Conservation (phyloP, 208 protist genomes). For the Acanthamoeba royreba region DNA sequence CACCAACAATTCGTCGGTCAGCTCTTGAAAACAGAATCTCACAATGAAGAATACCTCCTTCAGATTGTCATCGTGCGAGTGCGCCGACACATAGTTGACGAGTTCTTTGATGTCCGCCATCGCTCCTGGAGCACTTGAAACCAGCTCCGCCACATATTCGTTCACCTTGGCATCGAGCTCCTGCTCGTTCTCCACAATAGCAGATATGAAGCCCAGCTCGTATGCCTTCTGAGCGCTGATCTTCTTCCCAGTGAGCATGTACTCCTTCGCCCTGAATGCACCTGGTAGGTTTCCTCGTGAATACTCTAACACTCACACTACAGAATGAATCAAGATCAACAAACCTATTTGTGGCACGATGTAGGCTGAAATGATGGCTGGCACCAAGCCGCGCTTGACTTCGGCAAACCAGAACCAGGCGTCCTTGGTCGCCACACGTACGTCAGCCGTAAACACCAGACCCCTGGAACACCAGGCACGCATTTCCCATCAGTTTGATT, state of each 20-base stretch:
- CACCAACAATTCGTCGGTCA: not conserved
- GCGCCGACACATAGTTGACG: not conserved
- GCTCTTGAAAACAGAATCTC: too few relatives aligned
- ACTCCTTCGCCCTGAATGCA: not conserved
- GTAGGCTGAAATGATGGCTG: slow-evolving; percentile 35
- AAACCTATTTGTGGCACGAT: slow-evolving; percentile 45
- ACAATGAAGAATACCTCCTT: not conserved
- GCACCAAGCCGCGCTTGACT: slow-evolving; percentile 32
- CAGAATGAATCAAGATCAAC: not conserved
- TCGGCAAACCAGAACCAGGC: slow-evolving; percentile 37
- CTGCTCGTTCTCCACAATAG: slow-evolving; percentile 9
- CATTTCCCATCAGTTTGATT: not conserved
- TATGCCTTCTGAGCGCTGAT: slow-evolving; percentile 1
- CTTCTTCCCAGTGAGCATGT: slow-evolving; percentile 20
- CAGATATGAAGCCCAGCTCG: slow-evolving; percentile 5
- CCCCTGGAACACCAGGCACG: not conserved
- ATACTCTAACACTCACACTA: not conserved
- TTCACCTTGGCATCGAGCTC: not conserved
- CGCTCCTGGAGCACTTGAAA: not conserved
- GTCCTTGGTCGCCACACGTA: not conserved
- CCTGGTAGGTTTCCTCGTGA: not conserved
- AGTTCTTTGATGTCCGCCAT: slow-evolving; percentile 27
- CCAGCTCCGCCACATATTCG: slow-evolving; percentile 21
- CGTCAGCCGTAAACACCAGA: not conserved
- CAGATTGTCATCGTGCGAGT: not conserved